Evolutionary conservation across 2,329 filamentous ascomycete species (phyloP).

Genomic region (Knufia petricola): DNA sequence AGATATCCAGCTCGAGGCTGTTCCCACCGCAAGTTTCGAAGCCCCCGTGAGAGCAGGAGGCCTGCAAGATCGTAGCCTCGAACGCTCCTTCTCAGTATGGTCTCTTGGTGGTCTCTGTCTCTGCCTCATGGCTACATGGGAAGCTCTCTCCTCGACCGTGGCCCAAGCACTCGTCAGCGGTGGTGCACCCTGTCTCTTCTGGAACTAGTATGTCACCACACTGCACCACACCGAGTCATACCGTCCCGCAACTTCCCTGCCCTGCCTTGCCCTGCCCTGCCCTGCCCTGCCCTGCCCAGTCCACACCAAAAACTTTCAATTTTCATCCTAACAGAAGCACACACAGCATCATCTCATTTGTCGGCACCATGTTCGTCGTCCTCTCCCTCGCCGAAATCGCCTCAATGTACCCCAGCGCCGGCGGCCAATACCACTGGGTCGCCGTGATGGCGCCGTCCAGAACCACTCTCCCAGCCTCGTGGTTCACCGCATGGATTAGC

Average conservation of each 20-base stretch:
- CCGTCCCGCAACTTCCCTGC: too few relatives aligned
- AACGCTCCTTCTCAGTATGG: constrained; percentile 34
- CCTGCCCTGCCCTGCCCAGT: too few relatives aligned
- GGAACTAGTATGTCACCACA: constrained; percentile 1
- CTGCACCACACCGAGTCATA: too few relatives aligned
- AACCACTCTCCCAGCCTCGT: constrained; percentile 36
- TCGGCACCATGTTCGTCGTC: constrained; percentile 12
- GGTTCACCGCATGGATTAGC: constrained; percentile 55
- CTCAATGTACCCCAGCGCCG: constrained; percentile 17
- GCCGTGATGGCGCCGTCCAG: constrained; percentile 15
- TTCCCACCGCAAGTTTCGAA: background rate
- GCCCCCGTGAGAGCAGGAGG: background rate
- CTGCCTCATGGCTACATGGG: constrained; percentile 45
- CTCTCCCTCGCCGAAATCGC: constrained; percentile 19
- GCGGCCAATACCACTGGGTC: constrained; percentile 18
- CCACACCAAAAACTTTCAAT: background rate
- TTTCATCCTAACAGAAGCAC: background rate
- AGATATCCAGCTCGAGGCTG: background rate
- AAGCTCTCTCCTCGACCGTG: constrained; percentile 40
- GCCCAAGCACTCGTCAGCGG: constrained; percentile 40
- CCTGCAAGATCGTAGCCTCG: background rate
- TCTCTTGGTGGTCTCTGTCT: constrained; percentile 37
- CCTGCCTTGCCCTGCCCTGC: too few relatives aligned
- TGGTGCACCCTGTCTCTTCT: constrained; percentile 21
- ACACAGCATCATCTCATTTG: constrained; percentile 12